Base-by-base conservation (phyloP, 2,329 filamentous ascomycete species). In the Bipolaris bicolor region DNA sequence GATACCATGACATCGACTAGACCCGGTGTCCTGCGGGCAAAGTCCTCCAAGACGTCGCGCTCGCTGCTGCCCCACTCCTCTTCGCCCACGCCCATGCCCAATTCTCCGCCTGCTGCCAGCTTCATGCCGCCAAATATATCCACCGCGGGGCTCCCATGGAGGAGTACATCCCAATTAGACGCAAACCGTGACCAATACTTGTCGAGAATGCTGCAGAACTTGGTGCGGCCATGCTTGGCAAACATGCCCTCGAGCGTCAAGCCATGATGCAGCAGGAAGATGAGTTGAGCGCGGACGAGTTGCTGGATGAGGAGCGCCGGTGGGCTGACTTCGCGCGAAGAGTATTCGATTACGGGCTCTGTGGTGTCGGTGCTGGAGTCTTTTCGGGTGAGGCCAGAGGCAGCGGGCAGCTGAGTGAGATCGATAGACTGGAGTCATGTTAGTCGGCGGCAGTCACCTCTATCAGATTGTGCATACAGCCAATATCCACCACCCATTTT, bases 31-130 rank as follows among this genome's bases (percentile, higher is more conserved):
- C 90, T 83, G 9, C 83, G 84, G 1, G 92, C 87, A 60, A 97
- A 86, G n/a, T 92, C 92, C 75, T 98, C 94, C 1, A 99, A 81
- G 0, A 98, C 94, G 67, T 96, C 94, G 67, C 94, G 84, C 79
- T 98, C 94, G 31, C 92, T 92, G 72, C 94, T 97, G 4, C 94
- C 94, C 74, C 92, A 89, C 53, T 97, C 91, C 78, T 98, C 95
- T 74, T 98, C 95, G 16, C 95, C 95, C 1, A 98, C 95, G 0
- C 95, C 95, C 44, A 97, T 86, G 15, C 95, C 95, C 24, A 98
- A 84, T 77, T 98, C 94, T 16, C 95, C 94, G 33, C 91, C 92
- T 6, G 90, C 91, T 11, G 93, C 91, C 31, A 99, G 82, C 75
- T 96, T 97, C 71, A 97, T 87, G 5, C 91, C 92, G 10, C 89